Evolutionary conservation across 192 early-diverging fungal species (phyloP), one percentile per base, ranked within the genome.

Genomic region (Obelidium mucronatum): DNA sequence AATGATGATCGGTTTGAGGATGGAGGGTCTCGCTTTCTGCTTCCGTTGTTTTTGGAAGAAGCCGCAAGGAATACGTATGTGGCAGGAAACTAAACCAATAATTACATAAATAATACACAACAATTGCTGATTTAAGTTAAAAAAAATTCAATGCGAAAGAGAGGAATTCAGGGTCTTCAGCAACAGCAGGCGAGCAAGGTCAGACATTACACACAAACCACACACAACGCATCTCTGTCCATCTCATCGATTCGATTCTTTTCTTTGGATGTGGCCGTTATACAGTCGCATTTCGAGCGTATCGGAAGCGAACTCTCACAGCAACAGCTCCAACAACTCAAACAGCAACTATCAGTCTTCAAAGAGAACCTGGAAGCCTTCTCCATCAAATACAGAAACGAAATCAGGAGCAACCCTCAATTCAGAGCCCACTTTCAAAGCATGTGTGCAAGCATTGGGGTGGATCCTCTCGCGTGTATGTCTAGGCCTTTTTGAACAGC

Each of bases 371-470:
- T 99, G 2, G 92, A 95, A 80, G 89, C 85, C 11, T 99, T 99
- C 89, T 93, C 95, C 39, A 78, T 86, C 19, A 90, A 92, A 60
- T 91, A 99, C 81, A 87, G 90, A 67, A 90, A 92, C 53, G 94
- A 96, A 72, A 99, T 99, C 80, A 86, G 92, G 56, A 88, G 89
- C 68, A 90, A 97, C 82, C 92, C 96, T 2, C 84, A 80, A 24
- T 96, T 99, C 79, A 87, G 97, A 13, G 86, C 88, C 52, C 93
- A 95, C 61, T 97, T 99, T 62, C 94, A 97, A 68, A 86, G 87
- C 19, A 96, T 99, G 96, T 99, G 97, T 78, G 87, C 88, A 40
- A 89, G 93, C 52, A 92, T 97, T 77, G 96, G 96, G 8, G 94
- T 99, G 1, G 97, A 99, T 82, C 97, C 97, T 5, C 83, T 99